Base-by-base conservation (phyloP, 2,329 filamentous ascomycete species). In the Zasmidium citrigriseum region DNA sequence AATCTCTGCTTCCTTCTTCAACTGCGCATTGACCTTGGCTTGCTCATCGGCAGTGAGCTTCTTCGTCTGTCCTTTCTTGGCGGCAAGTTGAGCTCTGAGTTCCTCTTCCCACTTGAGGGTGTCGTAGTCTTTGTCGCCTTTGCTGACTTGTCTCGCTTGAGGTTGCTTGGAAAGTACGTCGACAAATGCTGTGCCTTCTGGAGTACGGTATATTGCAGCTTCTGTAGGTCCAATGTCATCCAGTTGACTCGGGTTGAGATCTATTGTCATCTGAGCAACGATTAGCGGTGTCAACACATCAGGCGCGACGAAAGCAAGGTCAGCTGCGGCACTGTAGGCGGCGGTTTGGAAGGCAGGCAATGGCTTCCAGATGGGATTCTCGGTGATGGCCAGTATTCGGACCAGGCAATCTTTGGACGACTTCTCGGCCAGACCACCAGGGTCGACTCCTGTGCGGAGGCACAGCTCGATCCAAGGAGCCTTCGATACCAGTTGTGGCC, bases 71-170 rank as follows among this genome's bases (percentile, higher is more conserved):
- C 93, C 93, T 74, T 93, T 96, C 80, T 98, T 99, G 71, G 90
- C 83, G n/a, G 93, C 92, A 44, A 99, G 77, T 68, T 97, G 91
- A 41, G 86, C 83, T 57, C 93, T 84, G 7, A 99, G 82, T 64
- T 99, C 95, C 72, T 93, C 89, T 75, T 99, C 95, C 95, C 96
- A 99, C 75, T 96, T 97, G 44, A 97, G 76, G 1, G 91, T 96
- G 67, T 99, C 91, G 68, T 97, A 96, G 72, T 98, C 95, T 73
- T 96, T 97, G 50, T 86, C 88, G 68, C 91, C 96, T 77, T 96
- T 98, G 76, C 92, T 89, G 2, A 91, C 86, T 1, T 89, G 78
- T 38, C 82, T 79, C 60, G 85, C 85, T 58, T 86, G 85, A 1
- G 86, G 80, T 72, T 96, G 96, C 71, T 91, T 93, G 29, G 89